A percentile compares a stretch with the other conserved stretches of the same genome.
phyloP scores from a whole-genome alignment of 1,284 basidiomycete genomes.

The Irpex rosettiformis region DNA sequence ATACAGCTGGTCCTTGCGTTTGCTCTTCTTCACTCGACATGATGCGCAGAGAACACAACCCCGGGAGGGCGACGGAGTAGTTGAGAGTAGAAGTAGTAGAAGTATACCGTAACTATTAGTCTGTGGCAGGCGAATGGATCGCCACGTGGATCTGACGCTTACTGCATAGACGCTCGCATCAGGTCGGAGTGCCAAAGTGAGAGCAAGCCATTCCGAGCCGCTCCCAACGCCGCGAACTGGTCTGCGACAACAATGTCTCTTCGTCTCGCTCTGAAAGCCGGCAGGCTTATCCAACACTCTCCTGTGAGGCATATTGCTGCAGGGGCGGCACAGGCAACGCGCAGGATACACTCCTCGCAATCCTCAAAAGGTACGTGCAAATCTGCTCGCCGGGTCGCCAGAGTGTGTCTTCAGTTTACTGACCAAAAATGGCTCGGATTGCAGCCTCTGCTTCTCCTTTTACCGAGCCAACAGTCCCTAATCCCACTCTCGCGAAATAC shows the following conservation, averaged over 20 bases:
- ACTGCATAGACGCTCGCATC: constrained; percentile 4
- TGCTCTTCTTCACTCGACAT: constrained; percentile 12
- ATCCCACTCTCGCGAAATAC: constrained; percentile 71
- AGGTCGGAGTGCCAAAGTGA: constrained; percentile 18
- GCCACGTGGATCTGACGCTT: constrained; percentile 13
- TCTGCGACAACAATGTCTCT: constrained; percentile 44
- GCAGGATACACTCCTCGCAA: constrained; percentile 43
- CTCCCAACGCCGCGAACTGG: constrained; percentile 4
- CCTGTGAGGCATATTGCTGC: constrained; percentile 25
- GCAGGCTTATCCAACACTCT: constrained; percentile 32
- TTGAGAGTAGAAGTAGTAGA: no score
- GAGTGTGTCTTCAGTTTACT: no score
- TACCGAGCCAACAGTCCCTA: constrained; percentile 81
- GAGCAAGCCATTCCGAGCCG: constrained; percentile 11
- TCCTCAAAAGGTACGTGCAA: constrained; percentile 43
- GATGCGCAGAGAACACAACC: no score
- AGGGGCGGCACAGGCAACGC: constrained; percentile 21
- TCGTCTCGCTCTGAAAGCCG: constrained; percentile 42
- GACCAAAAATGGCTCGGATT: no score
- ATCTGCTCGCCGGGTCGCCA: no score
- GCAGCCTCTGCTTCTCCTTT: constrained; percentile 76
- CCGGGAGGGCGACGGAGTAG: no score
- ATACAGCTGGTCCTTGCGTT: constrained; percentile 25
- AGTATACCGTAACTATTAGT: no score
- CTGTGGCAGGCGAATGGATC: not conserved